Base-by-base conservation (phyloP, 2,329 filamentous ascomycete species). In the Albifimbria verrucaria region DNA sequence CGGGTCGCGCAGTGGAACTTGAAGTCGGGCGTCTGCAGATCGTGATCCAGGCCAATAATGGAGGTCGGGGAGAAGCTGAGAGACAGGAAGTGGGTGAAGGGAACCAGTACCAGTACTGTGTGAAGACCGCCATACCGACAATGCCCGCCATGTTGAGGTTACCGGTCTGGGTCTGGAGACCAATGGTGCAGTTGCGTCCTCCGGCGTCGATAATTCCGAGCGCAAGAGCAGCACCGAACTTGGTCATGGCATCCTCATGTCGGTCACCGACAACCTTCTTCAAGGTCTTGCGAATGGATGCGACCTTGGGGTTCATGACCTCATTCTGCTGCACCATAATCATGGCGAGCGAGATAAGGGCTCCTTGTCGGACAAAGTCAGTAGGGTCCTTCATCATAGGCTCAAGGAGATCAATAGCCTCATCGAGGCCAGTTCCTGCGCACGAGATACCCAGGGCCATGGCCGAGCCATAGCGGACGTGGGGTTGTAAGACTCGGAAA, bases 101-200 rank as follows among this genome's bases (percentile, higher is more conserved):
- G 83, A 99, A 99, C 94, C 94, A 99, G 78, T 99, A 99, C 94
- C 94, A 99, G 78, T 99, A 99, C 71, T 99, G 94, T 9, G 92
- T 96, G 75, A 99, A 99, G 51, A 99, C 89, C 24, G 92, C 93
- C 86, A 96, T 96, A 61, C 94, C 95, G 18, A 99, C 92, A 60
- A 99, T 96, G 56, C 91, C 95, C 18, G 92, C 86, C 92, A 99
- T 97, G 79, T 99, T 97, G 60, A 99, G 85, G 69, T 97, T 99
- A 59, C 95, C 95, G 1, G 93, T 97, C 74, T 96, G 94, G 1
- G 94, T 99, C 72, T 99, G 94, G 39, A 99, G 81, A 25, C 93
- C 93, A 62, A 99, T 97, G 18, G 94, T 97, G 80, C 94, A 99
- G 76, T 99, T 99, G 56, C 95, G 89, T 48, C 94, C 94, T 68